Evolutionary conservation across 768 basidiomycete genomes (phyloP), one percentile per base, ranked within the genome.

Genomic region (Tylopilus balloui): DNA sequence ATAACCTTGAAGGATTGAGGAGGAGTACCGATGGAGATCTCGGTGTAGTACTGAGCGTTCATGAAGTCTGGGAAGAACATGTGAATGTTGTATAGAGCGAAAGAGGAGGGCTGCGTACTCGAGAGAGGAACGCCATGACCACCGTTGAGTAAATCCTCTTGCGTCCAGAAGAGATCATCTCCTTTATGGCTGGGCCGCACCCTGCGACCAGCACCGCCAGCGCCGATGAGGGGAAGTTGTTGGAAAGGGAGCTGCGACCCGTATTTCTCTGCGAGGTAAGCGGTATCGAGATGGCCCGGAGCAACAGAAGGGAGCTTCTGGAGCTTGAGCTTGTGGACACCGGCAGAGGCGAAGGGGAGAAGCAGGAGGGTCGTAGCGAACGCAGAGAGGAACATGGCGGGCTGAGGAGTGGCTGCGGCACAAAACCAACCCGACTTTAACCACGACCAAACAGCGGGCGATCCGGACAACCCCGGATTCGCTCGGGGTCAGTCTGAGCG

Each of bases 21-120:
- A 19, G 95, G 95, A 1, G 74, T 78, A 14, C 95, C 95, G 47
- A 97, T 66, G 1, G 74, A 64, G 52, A 98, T 95, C 54, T 92
- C 88, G 17, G 92, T 79, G 65, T 79, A 99, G 71, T 99, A 98
- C 68, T 99, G 94, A 29, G 96, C 94, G 66, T 98, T 98, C 84
- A 94, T 83, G 73, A 91, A 98, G 76, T 97, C 94, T 96, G 48
- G 15, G 19, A 46, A 28, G 21, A 28, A 19, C 5, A 28, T 45
- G 36, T 51, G 42, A 42, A 31, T 43, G 23, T n/a, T 34, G 36
- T 0, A n/a, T 24, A 27, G 20, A 38, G 27, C 2, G 20, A 10
- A 5, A 17, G 21, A 17, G 20, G 21, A 14, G 2, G 10, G 5
- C 2, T 0, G 12, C 57, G 12, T 34, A 58, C 95, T 96, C 62